Percentiles rank a stretch among this genome's conserved stretches.
Conservation (phyloP, 75 land plant species). For the Pinus taeda region DNA sequence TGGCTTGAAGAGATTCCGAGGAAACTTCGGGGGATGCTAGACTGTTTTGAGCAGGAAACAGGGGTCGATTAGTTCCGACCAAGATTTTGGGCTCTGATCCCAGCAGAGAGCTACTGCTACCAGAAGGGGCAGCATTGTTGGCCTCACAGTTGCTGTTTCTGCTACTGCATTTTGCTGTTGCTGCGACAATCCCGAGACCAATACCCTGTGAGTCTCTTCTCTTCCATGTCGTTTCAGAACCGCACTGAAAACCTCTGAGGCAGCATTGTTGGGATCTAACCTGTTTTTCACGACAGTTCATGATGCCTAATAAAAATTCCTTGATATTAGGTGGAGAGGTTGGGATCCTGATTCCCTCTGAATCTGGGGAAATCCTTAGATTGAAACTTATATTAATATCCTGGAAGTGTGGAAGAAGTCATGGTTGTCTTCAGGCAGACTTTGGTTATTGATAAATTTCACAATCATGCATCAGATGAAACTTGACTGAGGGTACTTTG, state of each 20-base stretch:
- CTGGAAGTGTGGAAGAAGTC: background rate
- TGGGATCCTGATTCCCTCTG: background rate
- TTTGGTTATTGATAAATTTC: background rate
- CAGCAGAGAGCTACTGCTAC: background rate
- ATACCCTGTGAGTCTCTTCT: constrained; percentile 22
- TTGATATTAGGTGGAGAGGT: constrained; percentile 10
- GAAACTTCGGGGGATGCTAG: background rate
- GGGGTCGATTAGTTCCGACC: background rate
- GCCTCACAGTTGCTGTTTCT: constrained; percentile 3
- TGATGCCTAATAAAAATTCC: background rate
- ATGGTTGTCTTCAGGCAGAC: background rate
- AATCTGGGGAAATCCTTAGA: background rate
- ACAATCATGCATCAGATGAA: constrained; percentile 1
- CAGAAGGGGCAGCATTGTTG: background rate
- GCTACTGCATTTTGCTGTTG: constrained; percentile 4
- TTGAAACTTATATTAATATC: background rate
- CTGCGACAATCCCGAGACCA: constrained; percentile 28
- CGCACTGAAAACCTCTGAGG: constrained; percentile 16
- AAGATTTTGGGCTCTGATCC: constrained; percentile 5
- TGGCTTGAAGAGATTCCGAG: background rate
- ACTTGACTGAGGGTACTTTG: background rate
- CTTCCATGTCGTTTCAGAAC: constrained; percentile 9
- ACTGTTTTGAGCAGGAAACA: background rate
- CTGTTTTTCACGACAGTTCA: constrained; percentile 10
- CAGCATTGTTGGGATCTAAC: constrained; percentile 17